phyloP scores from a whole-genome alignment of 1,284 basidiomycete genomes.

The Naganishia sp. region DNA sequence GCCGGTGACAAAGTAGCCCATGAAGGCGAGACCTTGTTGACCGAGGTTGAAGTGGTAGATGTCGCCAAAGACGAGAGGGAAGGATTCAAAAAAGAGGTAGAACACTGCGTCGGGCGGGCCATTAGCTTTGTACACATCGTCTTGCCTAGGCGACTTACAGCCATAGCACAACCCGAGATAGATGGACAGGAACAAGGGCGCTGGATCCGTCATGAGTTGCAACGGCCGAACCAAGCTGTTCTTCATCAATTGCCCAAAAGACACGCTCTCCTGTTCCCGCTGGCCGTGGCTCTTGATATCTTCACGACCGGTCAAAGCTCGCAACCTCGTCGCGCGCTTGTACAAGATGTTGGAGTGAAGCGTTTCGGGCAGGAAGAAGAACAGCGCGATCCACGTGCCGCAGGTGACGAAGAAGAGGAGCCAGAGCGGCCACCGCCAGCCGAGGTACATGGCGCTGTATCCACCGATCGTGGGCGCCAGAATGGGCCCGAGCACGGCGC shows the following conservation, averaged over 20 bases:
- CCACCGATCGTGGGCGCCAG: constrained; percentile 35
- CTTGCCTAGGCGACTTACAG: constrained; percentile 40
- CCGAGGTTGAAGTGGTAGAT: constrained; percentile 41
- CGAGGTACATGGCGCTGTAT: constrained; percentile 39
- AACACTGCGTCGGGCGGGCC: constrained; percentile 34
- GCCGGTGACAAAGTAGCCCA: constrained; percentile 42
- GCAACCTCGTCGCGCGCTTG: constrained; percentile 47
- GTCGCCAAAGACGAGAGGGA: constrained; percentile 39
- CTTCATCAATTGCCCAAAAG: constrained; percentile 15
- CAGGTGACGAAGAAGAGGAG: constrained; percentile 39
- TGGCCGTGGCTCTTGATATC: constrained; percentile 48
- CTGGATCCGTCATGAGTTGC: constrained; percentile 30
- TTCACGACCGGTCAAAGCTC: constrained; percentile 50
- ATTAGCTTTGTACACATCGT: neutral
- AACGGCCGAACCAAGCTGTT: constrained; percentile 27
- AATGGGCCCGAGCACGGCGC: constrained; percentile 42
- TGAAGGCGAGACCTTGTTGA: constrained; percentile 29
- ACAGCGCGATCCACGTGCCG: constrained; percentile 35
- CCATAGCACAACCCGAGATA: constrained; percentile 33
- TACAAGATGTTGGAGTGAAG: constrained; percentile 47
- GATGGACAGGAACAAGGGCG: constrained; percentile 29
- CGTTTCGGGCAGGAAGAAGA: constrained; percentile 50
- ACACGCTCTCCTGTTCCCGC: constrained; percentile 33
- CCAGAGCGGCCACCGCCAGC: constrained; percentile 48
- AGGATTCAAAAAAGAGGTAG: constrained; percentile 37